Percentiles rank a stretch among this genome's conserved stretches.
phyloP scores from a whole-genome alignment of 768 basidiomycete species.

The Lactarius hatsudake region DNA sequence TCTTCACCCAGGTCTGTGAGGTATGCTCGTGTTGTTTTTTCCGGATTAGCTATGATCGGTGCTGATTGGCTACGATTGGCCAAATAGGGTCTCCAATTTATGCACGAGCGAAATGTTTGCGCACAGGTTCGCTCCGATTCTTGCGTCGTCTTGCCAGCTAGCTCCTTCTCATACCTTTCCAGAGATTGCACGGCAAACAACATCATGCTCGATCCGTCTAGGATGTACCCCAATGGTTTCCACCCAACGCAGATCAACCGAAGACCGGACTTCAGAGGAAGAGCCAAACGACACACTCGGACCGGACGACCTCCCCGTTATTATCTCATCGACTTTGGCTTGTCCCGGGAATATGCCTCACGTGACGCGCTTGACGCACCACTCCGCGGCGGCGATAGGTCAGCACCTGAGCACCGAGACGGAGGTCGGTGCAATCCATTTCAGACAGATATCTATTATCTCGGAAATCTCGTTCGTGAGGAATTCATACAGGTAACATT shows the following conservation, averaged over 20 bases:
- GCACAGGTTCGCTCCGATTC: conserved; percentile 24
- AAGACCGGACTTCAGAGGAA: conserved; percentile 12
- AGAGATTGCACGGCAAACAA: conserved; percentile 21
- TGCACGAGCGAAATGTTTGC: conserved; percentile 30
- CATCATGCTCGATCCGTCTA: conserved; percentile 21
- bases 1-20: conserved; percentile 30
- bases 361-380: conserved; percentile 24
- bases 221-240: conserved; percentile 18
- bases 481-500: conserved; percentile 26
- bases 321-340: conserved; percentile 35
- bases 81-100: conserved; percentile 29
- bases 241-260: conserved; percentile 16
- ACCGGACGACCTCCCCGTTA: conserved; percentile 32
- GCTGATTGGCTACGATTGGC: neutral
- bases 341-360: conserved; percentile 29
- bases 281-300: conserved; percentile 27
- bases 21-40: conserved; percentile 7
- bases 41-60: neutral
- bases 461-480: conserved; percentile 29
- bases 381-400: conserved; percentile 30
- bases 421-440: conserved; percentile 28
- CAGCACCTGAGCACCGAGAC: conserved; percentile 30
- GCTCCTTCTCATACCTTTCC: neutral
- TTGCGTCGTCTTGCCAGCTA: neutral
- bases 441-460: conserved; percentile 30